Percentiles rank a stretch among this genome's conserved stretches.
phyloP scores from a whole-genome alignment of 768 basidiomycete species.

The Kwoniella pini region DNA sequence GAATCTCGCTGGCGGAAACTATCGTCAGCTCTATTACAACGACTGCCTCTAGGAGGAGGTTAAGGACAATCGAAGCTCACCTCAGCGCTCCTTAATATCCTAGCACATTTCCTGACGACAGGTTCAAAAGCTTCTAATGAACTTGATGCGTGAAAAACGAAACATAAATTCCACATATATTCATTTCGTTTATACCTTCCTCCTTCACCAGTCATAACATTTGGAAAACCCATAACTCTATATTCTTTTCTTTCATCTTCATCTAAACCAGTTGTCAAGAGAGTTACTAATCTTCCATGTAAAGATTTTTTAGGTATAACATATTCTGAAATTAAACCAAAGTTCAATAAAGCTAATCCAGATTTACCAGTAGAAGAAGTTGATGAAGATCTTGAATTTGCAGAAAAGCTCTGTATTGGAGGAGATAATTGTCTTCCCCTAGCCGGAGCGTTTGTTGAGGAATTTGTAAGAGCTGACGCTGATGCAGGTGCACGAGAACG shows the following conservation, averaged over 20 bases:
- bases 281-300: slow-evolving; percentile 85
- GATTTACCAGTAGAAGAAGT: background rate
- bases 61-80: slow-evolving; percentile 58
- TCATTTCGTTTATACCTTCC: slow-evolving; percentile 78
- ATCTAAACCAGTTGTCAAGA: slow-evolving; percentile 62
- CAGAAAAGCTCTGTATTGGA: background rate
- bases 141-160: slow-evolving; percentile 87
- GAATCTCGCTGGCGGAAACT: slow-evolving; percentile 72
- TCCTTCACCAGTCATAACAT: slow-evolving; percentile 61
- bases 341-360: slow-evolving; percentile 66
- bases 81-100: slow-evolving; percentile 85
- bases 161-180: slow-evolving; percentile 92
- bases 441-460: no score
- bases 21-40: slow-evolving; percentile 3
- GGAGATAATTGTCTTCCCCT: background rate
- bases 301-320: slow-evolving; percentile 84
- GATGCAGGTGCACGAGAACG: slow-evolving; percentile 2
- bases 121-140: slow-evolving; percentile 96
- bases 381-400: background rate
- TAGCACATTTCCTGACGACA: slow-evolving; percentile 88
- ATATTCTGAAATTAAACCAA: slow-evolving; percentile 88
- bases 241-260: slow-evolving; percentile 58
- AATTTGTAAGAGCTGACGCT: background rate
- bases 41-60: no score
- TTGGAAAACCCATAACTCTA: slow-evolving; percentile 89